Evolutionary conservation across 2,329 filamentous ascomycete genomes (phyloP), one percentile per base, ranked within the genome.

Genomic region (Lachnellula willkommii): DNA sequence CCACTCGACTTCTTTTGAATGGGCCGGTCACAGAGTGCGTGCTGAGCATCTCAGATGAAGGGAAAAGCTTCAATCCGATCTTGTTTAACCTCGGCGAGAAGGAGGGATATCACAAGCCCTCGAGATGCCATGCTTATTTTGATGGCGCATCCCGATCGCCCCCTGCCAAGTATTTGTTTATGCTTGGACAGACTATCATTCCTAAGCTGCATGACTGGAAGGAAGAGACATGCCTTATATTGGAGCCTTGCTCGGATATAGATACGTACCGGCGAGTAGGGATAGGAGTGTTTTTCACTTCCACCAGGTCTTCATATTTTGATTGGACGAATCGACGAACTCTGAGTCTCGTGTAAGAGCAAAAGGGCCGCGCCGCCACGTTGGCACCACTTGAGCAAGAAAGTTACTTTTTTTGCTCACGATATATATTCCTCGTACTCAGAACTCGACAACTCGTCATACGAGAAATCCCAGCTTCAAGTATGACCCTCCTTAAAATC

Each of bases 291-390:
- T 81, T 65, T 48, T 50, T 2, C 42, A 40, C 6, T 63, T 52
- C 1, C 78, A 77, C 1, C 79, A 82, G 61, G 78, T 11, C 28
- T 32, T 12, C 9, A 32, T 4, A 77, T 5, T 73, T 65, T 1
- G 79, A 79, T 61, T 82, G 77, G 66, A 85, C 84, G 14, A 84
- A 74, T 78, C 80, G 85, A 62, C 81, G 5, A 9, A 42, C 22
- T 47, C 20, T 53, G n/a, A 50, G 43, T 53, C 39, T 50, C 35
- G n/a, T 32, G 24, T 32, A 15, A 39, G 40, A 12, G 45, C 20
- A n/a, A 15, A 40, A 17, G 52, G 26, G 12, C 14, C 9, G 43
- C 11, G 17, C 20, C 5, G 9, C 28, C 28, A 32, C 28, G 9
- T 32, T 32, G 28, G 28, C 9, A 28, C 28, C 8, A 28, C 28